phyloP scores from a whole-genome alignment of 306 rosid species.

The Begonia loranthoides region DNA sequence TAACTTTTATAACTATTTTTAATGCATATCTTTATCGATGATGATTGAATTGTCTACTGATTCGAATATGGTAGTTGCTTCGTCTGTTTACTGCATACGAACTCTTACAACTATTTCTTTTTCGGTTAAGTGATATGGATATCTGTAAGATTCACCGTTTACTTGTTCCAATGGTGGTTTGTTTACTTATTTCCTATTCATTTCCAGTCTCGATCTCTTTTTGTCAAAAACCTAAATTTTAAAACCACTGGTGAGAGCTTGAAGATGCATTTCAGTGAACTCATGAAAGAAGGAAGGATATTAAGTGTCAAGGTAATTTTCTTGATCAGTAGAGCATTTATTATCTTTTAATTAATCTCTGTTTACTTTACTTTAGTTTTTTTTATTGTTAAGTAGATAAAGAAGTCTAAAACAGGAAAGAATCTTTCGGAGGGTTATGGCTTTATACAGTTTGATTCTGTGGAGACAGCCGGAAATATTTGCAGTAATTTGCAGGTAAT shows the following conservation, averaged over 20 bases:
- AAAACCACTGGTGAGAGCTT: conserved; percentile 60
- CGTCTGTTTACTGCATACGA: too few species aligned
- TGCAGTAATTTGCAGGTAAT: conserved; percentile 65
- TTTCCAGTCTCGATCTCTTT: conserved; percentile 70
- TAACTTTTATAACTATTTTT: too few species aligned
- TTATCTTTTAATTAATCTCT: neutral
- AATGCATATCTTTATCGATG: too few species aligned
- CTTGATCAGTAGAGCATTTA: conserved; percentile 4
- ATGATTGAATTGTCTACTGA: too few species aligned
- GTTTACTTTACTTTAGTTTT: conserved; percentile 7
- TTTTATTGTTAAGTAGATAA: conserved; percentile 37
- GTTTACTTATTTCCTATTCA: conserved; percentile 11
- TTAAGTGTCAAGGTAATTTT: conserved; percentile 64
- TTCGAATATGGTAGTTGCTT: too few species aligned
- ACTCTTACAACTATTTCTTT: too few species aligned
- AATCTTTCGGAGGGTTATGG: conserved; percentile 89
- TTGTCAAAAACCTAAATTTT: conserved; percentile 92
- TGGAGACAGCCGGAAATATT: conserved; percentile 57
- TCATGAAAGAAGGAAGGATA: conserved; percentile 53
- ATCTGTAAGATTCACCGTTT: too few species aligned
- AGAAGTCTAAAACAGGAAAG: conserved; percentile 83
- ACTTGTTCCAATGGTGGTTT: neutral
- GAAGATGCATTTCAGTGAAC: conserved; percentile 52
- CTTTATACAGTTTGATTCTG: conserved; percentile 64
- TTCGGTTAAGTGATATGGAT: neutral